Base-by-base conservation (phyloP, 2,329 filamentous ascomycete species). In the Lachnellula suecica region DNA sequence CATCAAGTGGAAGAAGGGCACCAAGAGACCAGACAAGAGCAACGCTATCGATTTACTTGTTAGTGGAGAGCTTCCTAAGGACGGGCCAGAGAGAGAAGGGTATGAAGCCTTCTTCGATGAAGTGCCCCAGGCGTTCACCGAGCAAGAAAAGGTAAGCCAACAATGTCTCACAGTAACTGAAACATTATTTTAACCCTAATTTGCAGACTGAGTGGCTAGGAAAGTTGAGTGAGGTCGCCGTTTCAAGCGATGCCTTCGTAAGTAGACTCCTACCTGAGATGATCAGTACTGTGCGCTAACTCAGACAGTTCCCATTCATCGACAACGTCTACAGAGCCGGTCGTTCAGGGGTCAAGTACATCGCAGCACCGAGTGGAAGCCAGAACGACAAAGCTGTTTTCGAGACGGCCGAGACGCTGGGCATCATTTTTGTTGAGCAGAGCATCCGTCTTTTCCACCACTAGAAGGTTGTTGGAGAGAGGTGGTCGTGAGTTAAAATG, bases 1-100 rank as follows among this genome's bases (percentile, higher is more conserved):
- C 68, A 87, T 99, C 71, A 89, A 93, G 78, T 99, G 91, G 90
- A 97, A 96, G 82, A 93, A 94, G 77, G 93, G 94, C 65, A 91
- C 89, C 68, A 97, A 97, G 85, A 85, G 94, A 52, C 83, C 94
- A 43, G 93, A 97, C 72, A 99, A 97, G 84, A 95, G 89, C 78
- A 99, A 99, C 71, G 93, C 92, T 60, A 97, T 97, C 67, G 94
- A 97, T 70, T 79, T 97, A 68, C 84, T 97, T 59, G 94, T 94
- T 71, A 94, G 89, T 57, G 93, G 93, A 47, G 82, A 96, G 72
- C 83, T 97, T 23, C 92, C 93, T 50, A 87, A 88, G 71, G 83
- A 81, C 19, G 92, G 91, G 2, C 79, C 88, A 34, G 94, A 99
- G 79, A 86, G 87, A 59, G 88, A 88, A 63, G 85, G 87, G 56